Conservation (phyloP, 2,329 filamentous ascomycete species). For the Botrytis fabae region DNA sequence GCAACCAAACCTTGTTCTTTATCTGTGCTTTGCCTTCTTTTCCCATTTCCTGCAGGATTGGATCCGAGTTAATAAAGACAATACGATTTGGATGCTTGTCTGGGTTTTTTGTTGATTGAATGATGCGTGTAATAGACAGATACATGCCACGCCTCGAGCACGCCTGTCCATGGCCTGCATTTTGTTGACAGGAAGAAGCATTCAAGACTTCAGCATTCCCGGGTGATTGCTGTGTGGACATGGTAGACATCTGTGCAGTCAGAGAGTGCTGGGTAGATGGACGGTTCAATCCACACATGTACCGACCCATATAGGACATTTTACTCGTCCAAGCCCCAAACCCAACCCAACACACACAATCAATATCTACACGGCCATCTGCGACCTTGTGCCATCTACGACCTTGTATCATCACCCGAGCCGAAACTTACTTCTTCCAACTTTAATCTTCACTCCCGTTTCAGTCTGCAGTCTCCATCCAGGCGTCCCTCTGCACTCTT, state of each 20-base stretch:
- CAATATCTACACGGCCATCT: too few species aligned
- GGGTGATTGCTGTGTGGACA: neutral
- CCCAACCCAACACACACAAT: neutral
- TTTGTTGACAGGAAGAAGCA: neutral
- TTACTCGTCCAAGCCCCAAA: neutral
- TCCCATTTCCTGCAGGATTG: slow-evolving; percentile 3
- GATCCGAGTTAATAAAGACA: neutral
- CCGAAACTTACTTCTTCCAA: neutral
- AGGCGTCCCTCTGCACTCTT: neutral
- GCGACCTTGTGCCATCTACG: neutral
- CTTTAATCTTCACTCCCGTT: neutral
- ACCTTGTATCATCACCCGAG: neutral
- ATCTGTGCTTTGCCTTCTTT: slow-evolving; percentile 9
- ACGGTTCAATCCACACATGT: neutral
- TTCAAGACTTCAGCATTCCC: neutral
- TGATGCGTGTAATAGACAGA: neutral
- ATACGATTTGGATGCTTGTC: neutral
- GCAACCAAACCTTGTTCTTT: neutral
- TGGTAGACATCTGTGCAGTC: neutral
- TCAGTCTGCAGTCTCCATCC: neutral
- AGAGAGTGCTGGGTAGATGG: neutral
- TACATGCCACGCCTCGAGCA: too few species aligned
- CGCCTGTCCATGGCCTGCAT: neutral
- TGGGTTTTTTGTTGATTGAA: neutral
- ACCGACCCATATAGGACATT: neutral